phyloP scores from a whole-genome alignment of 2,329 filamentous ascomycete species.

The Aspergillus brunneoviolaceus region DNA sequence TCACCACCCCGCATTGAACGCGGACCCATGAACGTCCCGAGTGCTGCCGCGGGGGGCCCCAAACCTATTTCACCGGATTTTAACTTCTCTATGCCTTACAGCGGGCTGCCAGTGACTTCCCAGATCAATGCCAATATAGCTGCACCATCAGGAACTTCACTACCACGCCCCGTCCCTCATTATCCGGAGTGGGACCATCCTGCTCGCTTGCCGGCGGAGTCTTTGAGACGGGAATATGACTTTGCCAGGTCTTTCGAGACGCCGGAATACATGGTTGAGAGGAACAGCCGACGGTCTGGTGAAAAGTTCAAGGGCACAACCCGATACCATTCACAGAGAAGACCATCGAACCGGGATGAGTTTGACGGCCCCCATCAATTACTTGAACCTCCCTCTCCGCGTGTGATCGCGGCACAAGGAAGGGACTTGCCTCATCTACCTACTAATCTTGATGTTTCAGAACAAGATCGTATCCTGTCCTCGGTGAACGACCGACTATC shows the following conservation, averaged over 20 bases:
- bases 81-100: conserved; percentile 33
- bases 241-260: conserved; percentile 33
- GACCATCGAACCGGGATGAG: conserved; percentile 79
- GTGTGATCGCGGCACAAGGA: conserved; percentile 73
- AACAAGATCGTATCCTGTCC: conserved; percentile 77
- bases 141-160: conserved; percentile 33
- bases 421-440: conserved; percentile 78
- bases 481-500: conserved; percentile 82
- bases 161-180: conserved; percentile 29
- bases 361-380: conserved; percentile 87
- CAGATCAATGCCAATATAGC: conserved; percentile 29
- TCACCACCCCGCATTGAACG: conserved; percentile 30
- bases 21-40: conserved; percentile 30
- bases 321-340: conserved; percentile 56
- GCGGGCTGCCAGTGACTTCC: conserved; percentile 28
- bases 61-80: conserved; percentile 30
- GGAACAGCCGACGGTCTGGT: conserved; percentile 32
- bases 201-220: conserved; percentile 31
- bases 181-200: conserved; percentile 38
- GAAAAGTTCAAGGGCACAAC: conserved; percentile 33
- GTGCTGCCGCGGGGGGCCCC: conserved; percentile 19
- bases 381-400: conserved; percentile 68
- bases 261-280: conserved; percentile 39
- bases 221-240: conserved; percentile 34
- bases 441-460: conserved; percentile 76